Percentiles rank a stretch among this genome's conserved stretches.
phyloP scores from a whole-genome alignment of 2,329 filamentous ascomycete species.

The Colletotrichum theobromicola region DNA sequence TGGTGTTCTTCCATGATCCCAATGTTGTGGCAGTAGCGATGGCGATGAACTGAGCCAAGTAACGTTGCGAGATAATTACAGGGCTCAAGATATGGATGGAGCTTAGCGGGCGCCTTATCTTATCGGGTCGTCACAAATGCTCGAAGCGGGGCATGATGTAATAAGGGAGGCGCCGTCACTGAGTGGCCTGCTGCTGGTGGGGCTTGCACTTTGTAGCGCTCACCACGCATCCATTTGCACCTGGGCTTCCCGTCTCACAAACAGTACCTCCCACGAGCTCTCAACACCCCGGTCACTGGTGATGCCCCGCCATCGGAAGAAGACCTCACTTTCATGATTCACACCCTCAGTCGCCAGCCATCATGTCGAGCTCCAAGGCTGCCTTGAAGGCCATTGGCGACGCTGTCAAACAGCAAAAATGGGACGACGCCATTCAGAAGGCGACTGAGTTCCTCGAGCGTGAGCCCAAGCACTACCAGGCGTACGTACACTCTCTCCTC shows the following conservation, averaged over 20 bases:
- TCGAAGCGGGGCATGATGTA: slow-evolving; percentile 21
- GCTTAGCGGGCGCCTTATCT: neutral
- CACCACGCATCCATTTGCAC: slow-evolving; percentile 2
- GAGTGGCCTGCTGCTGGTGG: neutral
- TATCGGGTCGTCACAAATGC: slow-evolving; percentile 10
- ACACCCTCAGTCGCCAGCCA: slow-evolving; percentile 11
- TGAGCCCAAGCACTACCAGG: slow-evolving; percentile 83
- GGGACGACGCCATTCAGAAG: slow-evolving; percentile 74
- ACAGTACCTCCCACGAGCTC: neutral
- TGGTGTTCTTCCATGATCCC: neutral
- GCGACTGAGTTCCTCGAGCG: slow-evolving; percentile 72
- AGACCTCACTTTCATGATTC: slow-evolving; percentile 16
- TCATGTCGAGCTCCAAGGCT: slow-evolving; percentile 68
- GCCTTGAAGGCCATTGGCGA: slow-evolving; percentile 82
- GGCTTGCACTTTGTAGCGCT: slow-evolving; percentile 1
- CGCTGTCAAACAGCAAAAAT: slow-evolving; percentile 79
- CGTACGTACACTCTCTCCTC: slow-evolving; percentile 50
- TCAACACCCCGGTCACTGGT: neutral
- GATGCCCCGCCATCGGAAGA: slow-evolving; percentile 15
- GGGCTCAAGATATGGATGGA: neutral
- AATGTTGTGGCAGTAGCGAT: neutral
- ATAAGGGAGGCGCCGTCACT: slow-evolving; percentile 12
- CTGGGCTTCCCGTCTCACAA: neutral
- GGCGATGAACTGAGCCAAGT: neutral
- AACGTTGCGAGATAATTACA: neutral